A percentile compares a stretch with the other conserved stretches of the same genome.
Evolutionary conservation across 176 grass and related monocot species (phyloP).

Genomic region (Leersia perrieri): DNA sequence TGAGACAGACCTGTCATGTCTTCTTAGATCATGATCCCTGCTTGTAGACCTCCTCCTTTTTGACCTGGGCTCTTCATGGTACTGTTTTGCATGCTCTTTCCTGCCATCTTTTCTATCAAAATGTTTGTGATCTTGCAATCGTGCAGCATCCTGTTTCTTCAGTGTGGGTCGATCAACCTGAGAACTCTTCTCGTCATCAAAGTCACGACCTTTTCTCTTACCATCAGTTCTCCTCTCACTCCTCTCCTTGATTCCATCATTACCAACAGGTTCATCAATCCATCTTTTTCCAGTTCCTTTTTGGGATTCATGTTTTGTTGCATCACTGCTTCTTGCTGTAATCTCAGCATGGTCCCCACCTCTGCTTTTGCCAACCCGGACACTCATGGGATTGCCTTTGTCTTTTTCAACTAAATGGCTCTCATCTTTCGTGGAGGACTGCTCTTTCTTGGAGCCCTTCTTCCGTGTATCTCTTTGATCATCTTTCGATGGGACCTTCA

Average conservation of each 20-base stretch:
- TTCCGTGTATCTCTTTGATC: constrained; percentile 39
- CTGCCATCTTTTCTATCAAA: constrained; percentile 50
- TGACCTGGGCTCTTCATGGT: constrained; percentile 49
- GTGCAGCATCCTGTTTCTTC: constrained; percentile 56
- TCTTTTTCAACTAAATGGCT: constrained; percentile 18
- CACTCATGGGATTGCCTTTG: constrained; percentile 31
- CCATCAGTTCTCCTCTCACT: constrained; percentile 36
- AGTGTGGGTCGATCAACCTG: constrained; percentile 43
- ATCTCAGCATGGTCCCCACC: constrained; percentile 40
- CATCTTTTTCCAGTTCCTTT: constrained; percentile 53
- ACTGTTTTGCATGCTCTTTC: constrained; percentile 49
- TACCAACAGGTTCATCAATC: constrained; percentile 32
- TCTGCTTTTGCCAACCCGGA: constrained; percentile 36
- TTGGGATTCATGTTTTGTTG: constrained; percentile 34
- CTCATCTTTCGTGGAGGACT: constrained; percentile 13
- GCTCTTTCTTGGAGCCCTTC: constrained; percentile 36
- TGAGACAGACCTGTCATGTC: constrained; percentile 51
- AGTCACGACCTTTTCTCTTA: constrained; percentile 42
- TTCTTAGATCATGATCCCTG: constrained; percentile 51
- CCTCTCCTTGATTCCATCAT: constrained; percentile 45
- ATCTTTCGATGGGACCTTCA: constrained; percentile 40
- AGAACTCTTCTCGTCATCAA: constrained; percentile 33
- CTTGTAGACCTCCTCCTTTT: constrained; percentile 91
- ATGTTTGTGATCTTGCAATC: constrained; percentile 37
- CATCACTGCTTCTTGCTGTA: constrained; percentile 42